phyloP scores from a whole-genome alignment of 176 grass and related monocot species.

The Zea mays region Zm-B73-REFERENCE-NAM-5.0 NC_050105.1:101516501-101517000 shows the following conservation, averaged over 20 bases:
- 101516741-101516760: constrained; percentile 7
- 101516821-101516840: constrained; percentile 76
- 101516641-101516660: constrained; percentile 29
- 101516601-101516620: constrained; percentile 26
- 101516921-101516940: background rate
- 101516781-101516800: constrained; percentile 55
- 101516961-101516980: constrained; percentile 57
- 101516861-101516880: constrained; percentile 5
- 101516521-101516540: constrained; percentile 16
- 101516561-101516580: constrained; percentile 43
- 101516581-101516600: constrained; percentile 38
- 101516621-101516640: constrained; percentile 31
- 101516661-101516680: constrained; percentile 37
- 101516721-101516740: background rate
- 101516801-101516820: constrained; percentile 42
- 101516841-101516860: constrained; percentile 14
- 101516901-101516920: constrained; percentile 8
- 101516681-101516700: constrained; percentile 1
- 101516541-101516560: constrained; percentile 35
- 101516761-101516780: constrained; percentile 27
- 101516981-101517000: constrained; percentile 56
- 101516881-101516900: background rate
- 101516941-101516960: too few relatives aligned
- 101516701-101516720: constrained; percentile 18
- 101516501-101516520: constrained; percentile 16